Conservation (phyloP, 768 basidiomycete genomes). For the Auricularia sp. region DNA sequence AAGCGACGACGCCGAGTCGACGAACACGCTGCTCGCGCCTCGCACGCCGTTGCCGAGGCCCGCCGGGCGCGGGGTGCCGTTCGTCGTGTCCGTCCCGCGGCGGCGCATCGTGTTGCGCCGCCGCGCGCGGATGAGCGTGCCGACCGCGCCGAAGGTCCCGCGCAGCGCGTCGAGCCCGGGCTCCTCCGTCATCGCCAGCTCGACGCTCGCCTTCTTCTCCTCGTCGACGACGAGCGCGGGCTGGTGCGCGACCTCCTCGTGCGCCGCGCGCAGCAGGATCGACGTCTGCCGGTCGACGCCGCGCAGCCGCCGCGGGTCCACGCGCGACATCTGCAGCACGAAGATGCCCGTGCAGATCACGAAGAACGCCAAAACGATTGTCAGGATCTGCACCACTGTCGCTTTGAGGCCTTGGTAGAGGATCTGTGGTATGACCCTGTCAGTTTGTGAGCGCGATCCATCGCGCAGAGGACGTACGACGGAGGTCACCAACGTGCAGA, state of each 20-base stretch:
- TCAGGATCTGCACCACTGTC: slow-evolving; percentile 27
- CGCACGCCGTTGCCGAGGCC: background rate
- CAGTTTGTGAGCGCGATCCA: background rate
- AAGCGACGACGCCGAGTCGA: background rate
- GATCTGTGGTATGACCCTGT: slow-evolving; percentile 10
- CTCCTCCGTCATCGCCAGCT: slow-evolving; percentile 27
- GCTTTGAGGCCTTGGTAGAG: slow-evolving; percentile 38
- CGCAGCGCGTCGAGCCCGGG: slow-evolving; percentile 37
- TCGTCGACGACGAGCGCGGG: slow-evolving; percentile 17
- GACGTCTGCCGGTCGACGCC: slow-evolving; percentile 34
- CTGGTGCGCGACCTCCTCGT: slow-evolving; percentile 24
- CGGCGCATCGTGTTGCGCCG: background rate
- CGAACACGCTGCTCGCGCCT: background rate
- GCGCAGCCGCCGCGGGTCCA: slow-evolving; percentile 32
- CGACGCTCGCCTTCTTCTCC: slow-evolving; percentile 5
- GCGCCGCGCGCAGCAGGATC: slow-evolving; percentile 32
- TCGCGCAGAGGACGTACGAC: slow-evolving; percentile 8
- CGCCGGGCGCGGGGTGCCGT: background rate
- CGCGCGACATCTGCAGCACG: slow-evolving; percentile 33
- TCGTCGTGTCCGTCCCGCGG: background rate
- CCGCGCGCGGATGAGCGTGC: slow-evolving; percentile 11
- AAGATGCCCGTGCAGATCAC: slow-evolving; percentile 34
- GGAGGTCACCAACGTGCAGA: slow-evolving; percentile 29
- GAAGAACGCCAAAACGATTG: slow-evolving; percentile 36
- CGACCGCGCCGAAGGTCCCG: slow-evolving; percentile 11